Evolutionary conservation across 306 rosid genomes (phyloP), one percentile per base, ranked within the genome.

Genomic region (Cucurbita argyrosperma): DNA sequence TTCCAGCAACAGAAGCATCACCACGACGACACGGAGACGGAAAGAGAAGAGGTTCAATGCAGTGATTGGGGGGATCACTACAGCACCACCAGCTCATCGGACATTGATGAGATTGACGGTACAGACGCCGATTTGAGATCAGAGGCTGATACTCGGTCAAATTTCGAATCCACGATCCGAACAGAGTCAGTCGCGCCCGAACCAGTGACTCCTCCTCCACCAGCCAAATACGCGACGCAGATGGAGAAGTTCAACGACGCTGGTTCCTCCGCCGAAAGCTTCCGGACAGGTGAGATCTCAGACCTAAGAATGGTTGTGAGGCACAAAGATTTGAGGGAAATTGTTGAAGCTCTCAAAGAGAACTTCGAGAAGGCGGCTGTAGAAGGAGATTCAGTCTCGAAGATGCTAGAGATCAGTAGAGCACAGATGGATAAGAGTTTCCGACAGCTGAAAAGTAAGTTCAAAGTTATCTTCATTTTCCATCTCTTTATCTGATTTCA

Each of bases 61-160:
- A 95, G 99, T 50, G 99, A 95, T 66, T 95, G 99, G 99, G 99
- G 79, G 37, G 99, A 95, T 64, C 96, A 82, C 18, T 95, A 88
- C 81, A 91, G 97, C 80, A 87, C 89, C 18, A 76, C 91, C 5
- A 83, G 87, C 39, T 88, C 99, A 3, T 89, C 91, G 5, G 86
- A 83, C 7, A 87, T 80, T 13, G 83, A 78, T 7, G 90, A 81
- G 38, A 90, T 62, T 6, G 96, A 76, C 63, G 88, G 87, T 54
- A 83, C 79, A 14, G 73, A 76, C 16, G 72, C 79, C 45, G 96
- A 85, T 21, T 82, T 83, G 53, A 84, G 92, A 85, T 88, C 97
- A 47, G 92, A 88, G 79, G 84, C 82, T 64, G 87, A 87, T 8
- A 84, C 81, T 0, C 74, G 96, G 42, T 91, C 99, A 5, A 91